These are phyloP conservation scores for Botrytis tulipae DNA, from an alignment of 2,329 filamentous ascomycete genomes.

Conservation along the genomic window DNA sequence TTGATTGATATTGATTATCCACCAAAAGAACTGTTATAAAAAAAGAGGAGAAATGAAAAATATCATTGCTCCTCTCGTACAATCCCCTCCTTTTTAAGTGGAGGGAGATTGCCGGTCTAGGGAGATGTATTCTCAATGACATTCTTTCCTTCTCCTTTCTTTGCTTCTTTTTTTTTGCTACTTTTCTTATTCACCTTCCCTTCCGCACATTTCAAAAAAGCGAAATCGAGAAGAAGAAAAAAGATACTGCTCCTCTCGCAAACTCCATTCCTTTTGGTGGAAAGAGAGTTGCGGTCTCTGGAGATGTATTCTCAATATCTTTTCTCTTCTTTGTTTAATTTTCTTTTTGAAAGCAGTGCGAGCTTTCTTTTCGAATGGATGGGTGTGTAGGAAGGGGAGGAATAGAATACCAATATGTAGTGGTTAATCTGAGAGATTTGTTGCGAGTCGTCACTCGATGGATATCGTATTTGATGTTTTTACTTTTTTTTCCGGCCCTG, in stretches of 20 bases:
- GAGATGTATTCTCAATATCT: background rate
- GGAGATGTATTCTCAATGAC: constrained; percentile 1
- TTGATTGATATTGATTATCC: background rate
- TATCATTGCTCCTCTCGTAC: constrained; percentile 4
- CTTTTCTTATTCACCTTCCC: background rate
- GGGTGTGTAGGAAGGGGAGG: accelerated
- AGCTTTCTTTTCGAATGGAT: background rate
- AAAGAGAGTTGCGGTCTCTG: background rate
- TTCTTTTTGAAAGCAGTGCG: no score
- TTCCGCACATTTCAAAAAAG: background rate
- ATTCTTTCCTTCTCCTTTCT: background rate
- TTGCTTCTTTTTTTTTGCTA: background rate
- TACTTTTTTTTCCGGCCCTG: background rate
- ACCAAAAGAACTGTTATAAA: no score
- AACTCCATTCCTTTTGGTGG: background rate
- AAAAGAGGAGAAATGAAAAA: background rate
- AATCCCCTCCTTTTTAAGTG: no score
- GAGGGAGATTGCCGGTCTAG: background rate
- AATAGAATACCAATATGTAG: background rate
- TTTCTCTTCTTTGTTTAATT: background rate
- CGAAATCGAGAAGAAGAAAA: background rate
- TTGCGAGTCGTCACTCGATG: background rate
- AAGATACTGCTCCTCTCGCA: constrained; percentile 1
- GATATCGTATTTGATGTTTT: background rate
- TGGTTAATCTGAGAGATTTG: background rate